Percentiles rank a stretch among this genome's conserved stretches.
Evolutionary conservation across 2,329 filamentous ascomycete species (phyloP).

Genomic region (Microcera coccophila): DNA sequence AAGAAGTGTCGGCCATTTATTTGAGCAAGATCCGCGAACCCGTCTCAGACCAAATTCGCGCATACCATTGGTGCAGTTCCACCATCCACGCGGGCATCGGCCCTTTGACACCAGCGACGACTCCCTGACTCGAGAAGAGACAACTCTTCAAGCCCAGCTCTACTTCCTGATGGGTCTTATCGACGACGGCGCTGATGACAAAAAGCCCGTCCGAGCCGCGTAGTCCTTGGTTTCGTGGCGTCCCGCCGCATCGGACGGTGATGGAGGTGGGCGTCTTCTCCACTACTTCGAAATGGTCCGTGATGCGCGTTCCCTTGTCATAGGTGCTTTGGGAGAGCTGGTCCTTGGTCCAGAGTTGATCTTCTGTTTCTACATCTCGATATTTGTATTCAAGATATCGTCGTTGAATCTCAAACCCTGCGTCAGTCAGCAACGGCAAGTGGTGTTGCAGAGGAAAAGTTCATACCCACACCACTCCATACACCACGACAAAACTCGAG

Average conservation of each 20-base stretch:
- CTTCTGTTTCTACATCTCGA: slow-evolving; percentile 49
- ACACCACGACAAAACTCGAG: slow-evolving; percentile 65
- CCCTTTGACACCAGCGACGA: slow-evolving; percentile 31
- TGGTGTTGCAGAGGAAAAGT: too few relatives aligned
- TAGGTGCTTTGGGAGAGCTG: slow-evolving; percentile 56
- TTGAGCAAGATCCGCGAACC: slow-evolving; percentile 37
- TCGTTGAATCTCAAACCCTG: slow-evolving; percentile 58
- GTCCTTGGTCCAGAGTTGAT: slow-evolving; percentile 58
- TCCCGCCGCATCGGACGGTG: slow-evolving; percentile 62
- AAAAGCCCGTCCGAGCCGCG: slow-evolving; percentile 63
- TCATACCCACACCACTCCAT: slow-evolving; percentile 61
- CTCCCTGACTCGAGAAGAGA: slow-evolving; percentile 49
- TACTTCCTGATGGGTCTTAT: slow-evolving; percentile 55
- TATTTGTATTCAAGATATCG: slow-evolving; percentile 57
- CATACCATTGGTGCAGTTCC: slow-evolving; percentile 39
- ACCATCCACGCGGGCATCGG: slow-evolving; percentile 29
- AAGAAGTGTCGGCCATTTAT: too few relatives aligned
- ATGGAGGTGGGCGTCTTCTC: slow-evolving; percentile 59
- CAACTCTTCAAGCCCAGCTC: slow-evolving; percentile 63
- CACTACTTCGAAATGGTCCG: slow-evolving; percentile 69
- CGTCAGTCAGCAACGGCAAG: neutral
- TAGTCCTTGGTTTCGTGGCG: slow-evolving; percentile 53
- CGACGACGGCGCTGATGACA: slow-evolving; percentile 58
- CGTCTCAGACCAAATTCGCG: slow-evolving; percentile 38
- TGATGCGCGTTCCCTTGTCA: slow-evolving; percentile 59